Percentiles rank a stretch among this genome's conserved stretches.
Conservation (phyloP, 139 green algal species). For the Picocystis salinarum region DNA sequence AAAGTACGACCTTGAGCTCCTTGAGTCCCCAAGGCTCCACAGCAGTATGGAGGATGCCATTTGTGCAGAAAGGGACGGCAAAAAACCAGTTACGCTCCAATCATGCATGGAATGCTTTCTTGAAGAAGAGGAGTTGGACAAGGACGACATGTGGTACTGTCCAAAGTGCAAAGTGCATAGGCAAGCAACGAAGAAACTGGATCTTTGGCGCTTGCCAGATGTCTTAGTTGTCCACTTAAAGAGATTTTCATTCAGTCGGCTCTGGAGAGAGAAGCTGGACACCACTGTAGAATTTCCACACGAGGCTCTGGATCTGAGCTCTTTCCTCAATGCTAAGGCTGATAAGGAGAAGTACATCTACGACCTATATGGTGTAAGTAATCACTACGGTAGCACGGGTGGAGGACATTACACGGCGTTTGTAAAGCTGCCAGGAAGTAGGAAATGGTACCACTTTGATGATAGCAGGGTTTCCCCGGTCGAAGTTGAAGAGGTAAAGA, state of each 20-base stretch:
- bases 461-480: slow-evolving; percentile 36
- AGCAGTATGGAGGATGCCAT: too few relatives aligned
- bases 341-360: slow-evolving; percentile 36
- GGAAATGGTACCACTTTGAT: slow-evolving; percentile 72
- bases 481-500: slow-evolving; percentile 10
- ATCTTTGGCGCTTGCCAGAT: slow-evolving; percentile 72
- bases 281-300: slow-evolving; percentile 55
- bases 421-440: slow-evolving; percentile 22
- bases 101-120: slow-evolving; percentile 17
- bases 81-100: slow-evolving; percentile 7
- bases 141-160: slow-evolving; percentile 67
- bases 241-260: slow-evolving; percentile 66
- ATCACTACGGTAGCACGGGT: slow-evolving; percentile 78
- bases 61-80: too few relatives aligned
- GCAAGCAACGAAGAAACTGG: slow-evolving; percentile 72
- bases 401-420: slow-evolving; percentile 93
- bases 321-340: slow-evolving; percentile 17
- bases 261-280: slow-evolving; percentile 64
- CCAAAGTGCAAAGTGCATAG: slow-evolving; percentile 60
- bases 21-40: too few relatives aligned
- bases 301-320: slow-evolving; percentile 49
- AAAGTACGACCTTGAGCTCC: slow-evolving; percentile 1
- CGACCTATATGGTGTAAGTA: slow-evolving; percentile 74
- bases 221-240: slow-evolving; percentile 92
- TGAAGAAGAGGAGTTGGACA: slow-evolving; percentile 45